Evolutionary conservation across 1,284 basidiomycete genomes (phyloP).

Genomic region (Vanrija sp.): DNA sequence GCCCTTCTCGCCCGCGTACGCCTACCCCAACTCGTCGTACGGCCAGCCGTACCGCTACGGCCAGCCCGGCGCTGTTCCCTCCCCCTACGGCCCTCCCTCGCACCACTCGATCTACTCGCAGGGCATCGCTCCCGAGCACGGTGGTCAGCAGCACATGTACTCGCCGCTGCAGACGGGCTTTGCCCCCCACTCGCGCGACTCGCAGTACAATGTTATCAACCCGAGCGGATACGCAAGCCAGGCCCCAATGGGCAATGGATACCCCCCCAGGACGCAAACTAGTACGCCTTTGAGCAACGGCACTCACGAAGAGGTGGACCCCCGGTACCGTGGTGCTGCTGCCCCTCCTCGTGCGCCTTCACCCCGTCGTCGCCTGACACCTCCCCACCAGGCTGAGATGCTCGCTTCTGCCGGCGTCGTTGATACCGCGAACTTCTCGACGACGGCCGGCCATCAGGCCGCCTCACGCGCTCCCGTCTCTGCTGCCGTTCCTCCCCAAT

Average conservation of each 20-base stretch:
- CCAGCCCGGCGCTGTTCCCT: slow-evolving; percentile 26
- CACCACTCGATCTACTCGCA: slow-evolving; percentile 38
- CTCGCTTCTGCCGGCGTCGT: slow-evolving; percentile 31
- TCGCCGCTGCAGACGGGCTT: slow-evolving; percentile 34
- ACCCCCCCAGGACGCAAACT: slow-evolving; percentile 41
- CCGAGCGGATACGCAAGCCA: slow-evolving; percentile 30
- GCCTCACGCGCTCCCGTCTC: slow-evolving; percentile 5
- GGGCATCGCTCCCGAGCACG: slow-evolving; percentile 33
- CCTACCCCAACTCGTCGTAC: slow-evolving; percentile 29
- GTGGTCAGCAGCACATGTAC: slow-evolving; percentile 35
- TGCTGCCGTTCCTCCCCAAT: not conserved
- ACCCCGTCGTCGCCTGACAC: slow-evolving; percentile 26
- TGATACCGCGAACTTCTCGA: slow-evolving; percentile 31
- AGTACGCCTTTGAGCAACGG: slow-evolving; percentile 33
- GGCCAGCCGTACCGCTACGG: slow-evolving; percentile 29
- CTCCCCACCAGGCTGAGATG: slow-evolving; percentile 30
- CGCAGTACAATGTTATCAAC: slow-evolving; percentile 32
- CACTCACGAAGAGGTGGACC: slow-evolving; percentile 21
- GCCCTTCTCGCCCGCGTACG: slow-evolving; percentile 30
- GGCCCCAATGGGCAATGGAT: slow-evolving; percentile 33
- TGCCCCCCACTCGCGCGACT: slow-evolving; percentile 37
- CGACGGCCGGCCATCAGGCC: slow-evolving; percentile 1
- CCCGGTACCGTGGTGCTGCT: slow-evolving; percentile 22
- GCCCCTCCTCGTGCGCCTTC: slow-evolving; percentile 13
- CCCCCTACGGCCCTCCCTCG: slow-evolving; percentile 28